phyloP scores from a whole-genome alignment of 768 basidiomycete species.

The Butyriboletus loyo region DNA sequence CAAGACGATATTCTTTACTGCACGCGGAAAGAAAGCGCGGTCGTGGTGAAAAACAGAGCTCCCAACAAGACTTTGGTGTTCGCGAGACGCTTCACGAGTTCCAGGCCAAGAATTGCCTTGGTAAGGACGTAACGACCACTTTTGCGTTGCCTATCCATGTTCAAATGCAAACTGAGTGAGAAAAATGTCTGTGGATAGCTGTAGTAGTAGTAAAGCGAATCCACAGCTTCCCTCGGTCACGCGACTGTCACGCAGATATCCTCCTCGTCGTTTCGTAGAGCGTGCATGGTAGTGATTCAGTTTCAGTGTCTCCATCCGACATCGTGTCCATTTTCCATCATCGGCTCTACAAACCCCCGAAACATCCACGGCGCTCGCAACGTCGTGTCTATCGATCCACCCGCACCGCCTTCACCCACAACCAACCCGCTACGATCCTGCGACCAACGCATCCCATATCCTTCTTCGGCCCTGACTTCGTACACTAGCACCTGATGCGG shows the following conservation, averaged over 20 bases:
- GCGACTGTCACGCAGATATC: conserved; percentile 28
- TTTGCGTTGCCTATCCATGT: conserved; percentile 10
- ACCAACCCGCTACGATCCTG: conserved; percentile 37
- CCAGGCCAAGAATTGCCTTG: conserved; percentile 74
- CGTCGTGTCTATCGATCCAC: neutral
- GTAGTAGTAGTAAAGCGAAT: neutral
- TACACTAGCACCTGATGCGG: conserved; percentile 62
- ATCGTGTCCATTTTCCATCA: conserved; percentile 67
- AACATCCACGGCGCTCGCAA: conserved; percentile 45
- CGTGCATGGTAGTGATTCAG: neutral
- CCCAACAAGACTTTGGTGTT: conserved; percentile 78
- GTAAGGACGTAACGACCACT: conserved; percentile 55
- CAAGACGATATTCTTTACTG: conserved; percentile 94
- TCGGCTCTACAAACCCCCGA: conserved; percentile 64
- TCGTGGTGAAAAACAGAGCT: conserved; percentile 57
- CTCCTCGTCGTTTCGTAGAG: neutral
- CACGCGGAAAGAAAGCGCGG: neutral
- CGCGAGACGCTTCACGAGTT: conserved; percentile 58
- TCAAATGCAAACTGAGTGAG: neutral
- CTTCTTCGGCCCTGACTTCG: conserved; percentile 54
- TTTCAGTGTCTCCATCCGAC: conserved; percentile 54
- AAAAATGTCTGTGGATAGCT: neutral
- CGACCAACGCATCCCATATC: conserved; percentile 69
- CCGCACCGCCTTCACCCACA: neutral
- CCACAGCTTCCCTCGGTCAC: conserved; percentile 17